phyloP scores from a whole-genome alignment of 345 rosid genomes.

The Stellera chamaejasme region DNA sequence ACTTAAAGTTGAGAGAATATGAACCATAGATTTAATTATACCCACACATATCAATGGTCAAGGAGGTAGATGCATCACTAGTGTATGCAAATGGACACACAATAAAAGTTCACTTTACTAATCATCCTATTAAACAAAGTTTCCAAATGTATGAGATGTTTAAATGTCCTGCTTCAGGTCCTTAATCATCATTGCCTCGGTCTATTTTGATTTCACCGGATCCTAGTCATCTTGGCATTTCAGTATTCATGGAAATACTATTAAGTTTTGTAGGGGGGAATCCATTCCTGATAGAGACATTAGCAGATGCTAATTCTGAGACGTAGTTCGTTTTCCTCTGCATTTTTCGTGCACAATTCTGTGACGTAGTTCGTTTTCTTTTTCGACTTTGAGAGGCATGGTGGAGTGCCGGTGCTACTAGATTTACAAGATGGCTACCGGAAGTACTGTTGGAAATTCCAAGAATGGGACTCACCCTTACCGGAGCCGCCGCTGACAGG shows the following conservation, averaged over 20 bases:
- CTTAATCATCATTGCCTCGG: no score
- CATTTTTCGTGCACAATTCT: constrained; percentile 3
- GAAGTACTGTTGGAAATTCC: constrained; percentile 34
- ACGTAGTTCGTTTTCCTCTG: not conserved
- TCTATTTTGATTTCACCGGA: no score
- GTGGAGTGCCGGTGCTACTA: not conserved
- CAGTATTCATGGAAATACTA: constrained; percentile 1
- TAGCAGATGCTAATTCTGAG: constrained; percentile 52
- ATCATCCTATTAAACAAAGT: no score
- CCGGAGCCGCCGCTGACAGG: constrained; percentile 19
- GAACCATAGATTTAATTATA: no score
- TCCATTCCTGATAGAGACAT: constrained; percentile 55
- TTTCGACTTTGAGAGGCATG: not conserved
- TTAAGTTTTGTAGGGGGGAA: constrained; percentile 61
- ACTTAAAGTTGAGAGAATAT: no score
- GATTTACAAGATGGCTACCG: constrained; percentile 29
- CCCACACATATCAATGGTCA: no score
- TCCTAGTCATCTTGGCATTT: not conserved
- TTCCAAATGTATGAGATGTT: no score
- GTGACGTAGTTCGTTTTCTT: not conserved
- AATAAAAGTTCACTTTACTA: no score
- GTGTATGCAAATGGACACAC: no score
- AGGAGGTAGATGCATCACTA: no score
- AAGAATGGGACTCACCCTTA: constrained; percentile 42
- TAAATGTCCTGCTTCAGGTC: no score